Base-by-base conservation (phyloP, 257 asterid species). In the Gynochthodes officinalis region DNA sequence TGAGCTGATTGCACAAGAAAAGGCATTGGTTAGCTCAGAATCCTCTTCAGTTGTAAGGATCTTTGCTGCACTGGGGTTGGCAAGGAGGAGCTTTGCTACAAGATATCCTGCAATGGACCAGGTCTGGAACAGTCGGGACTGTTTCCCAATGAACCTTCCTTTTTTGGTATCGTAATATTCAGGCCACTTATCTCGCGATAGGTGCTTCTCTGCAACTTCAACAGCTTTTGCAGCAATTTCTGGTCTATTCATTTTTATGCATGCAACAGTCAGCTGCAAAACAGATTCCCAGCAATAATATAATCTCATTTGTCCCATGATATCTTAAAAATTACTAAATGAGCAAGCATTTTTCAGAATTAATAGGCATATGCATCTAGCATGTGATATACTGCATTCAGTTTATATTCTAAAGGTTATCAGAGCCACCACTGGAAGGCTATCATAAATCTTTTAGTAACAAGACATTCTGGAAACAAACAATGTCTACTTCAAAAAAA, bases 71-170 rank as follows among this genome's bases (percentile, higher is more conserved):
- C 60, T 58, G 13, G 92, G 92, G 69, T 86, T 74, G 39, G 83
- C 69, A 70, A 89, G 90, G 25, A 89, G 85, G n/a, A 67, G 86
- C 39, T 89, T 89, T 25, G 95, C 65, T 1, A 86, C 92, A 12
- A 89, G 90, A 74, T 86, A 89, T 72, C 95, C 95, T 35, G 92
- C 95, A 72, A 89, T 89, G 13, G 90, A 85, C 95, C 92, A 89
- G 21, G 95, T 88, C 76, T 88, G 95, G 73, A 70, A 84, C 40
- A 84, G 83, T 23, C 75, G 88, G 1, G 95, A 83, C 77, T 89
- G 89, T 82, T 89, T 89, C 23, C 95, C 95, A 0, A 89, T 82
- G 72, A 89, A 86, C 81, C 92, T 76, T 64, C 83, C 96, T 60
- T 72, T 79, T 76, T 89, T 86, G 33, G 92, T 87, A 76, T 89